A percentile compares a stretch with the other conserved stretches of the same genome.
Conservation (phyloP, 1,139 yeast genomes). For the Suhomyces anneliseae region DNA sequence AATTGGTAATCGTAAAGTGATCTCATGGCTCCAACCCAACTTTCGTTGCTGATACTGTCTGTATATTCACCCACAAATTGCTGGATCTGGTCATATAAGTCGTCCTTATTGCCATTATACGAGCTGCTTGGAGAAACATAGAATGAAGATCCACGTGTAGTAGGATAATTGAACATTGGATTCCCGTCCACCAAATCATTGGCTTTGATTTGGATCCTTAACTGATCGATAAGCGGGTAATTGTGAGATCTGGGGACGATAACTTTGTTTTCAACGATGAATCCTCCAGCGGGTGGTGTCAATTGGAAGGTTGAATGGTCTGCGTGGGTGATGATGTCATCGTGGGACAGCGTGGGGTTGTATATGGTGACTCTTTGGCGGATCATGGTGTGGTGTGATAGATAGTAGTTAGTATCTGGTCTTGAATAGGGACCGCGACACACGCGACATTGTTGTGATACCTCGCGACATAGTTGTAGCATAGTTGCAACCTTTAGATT, state of each 20-base stretch:
- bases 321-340: slow-evolving; percentile 22
- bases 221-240: slow-evolving; percentile 13
- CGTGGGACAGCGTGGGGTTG: slow-evolving; percentile 28
- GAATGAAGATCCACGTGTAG: slow-evolving; percentile 24
- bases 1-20: background rate
- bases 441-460: background rate
- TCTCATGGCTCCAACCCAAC: slow-evolving; percentile 3
- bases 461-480: too few species aligned
- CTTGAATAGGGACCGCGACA: too few species aligned
- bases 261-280: slow-evolving; percentile 24
- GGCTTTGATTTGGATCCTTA: slow-evolving; percentile 26
- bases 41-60: background rate
- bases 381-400: slow-evolving; percentile 7
- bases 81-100: slow-evolving; percentile 23
- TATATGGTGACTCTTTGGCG: slow-evolving; percentile 38
- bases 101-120: slow-evolving; percentile 14
- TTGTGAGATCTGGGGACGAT: slow-evolving; percentile 5
- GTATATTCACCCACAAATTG: slow-evolving; percentile 8
- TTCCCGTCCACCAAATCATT: slow-evolving; percentile 6
- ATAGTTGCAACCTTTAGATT: too few species aligned
- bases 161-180: slow-evolving; percentile 28
- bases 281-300: slow-evolving; percentile 14
- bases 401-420: background rate
- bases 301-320: slow-evolving; percentile 1
- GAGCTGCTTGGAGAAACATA: slow-evolving; percentile 26